Percentiles rank a stretch among this genome's conserved stretches.
Evolutionary conservation across 148 eudicot species (phyloP).

Genomic region (Euryodendron excelsum): DNA sequence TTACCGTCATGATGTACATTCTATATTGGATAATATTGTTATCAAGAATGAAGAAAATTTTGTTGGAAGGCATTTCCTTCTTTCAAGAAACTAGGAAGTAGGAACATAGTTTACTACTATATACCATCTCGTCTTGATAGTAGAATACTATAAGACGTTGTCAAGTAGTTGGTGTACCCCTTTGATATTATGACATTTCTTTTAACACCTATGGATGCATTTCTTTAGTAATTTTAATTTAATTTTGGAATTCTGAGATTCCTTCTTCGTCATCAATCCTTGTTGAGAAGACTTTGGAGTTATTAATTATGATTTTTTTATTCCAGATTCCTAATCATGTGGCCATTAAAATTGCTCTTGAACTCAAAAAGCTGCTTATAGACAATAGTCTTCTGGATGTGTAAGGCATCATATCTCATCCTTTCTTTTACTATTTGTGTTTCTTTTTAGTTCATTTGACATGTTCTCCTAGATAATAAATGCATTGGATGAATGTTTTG

Average conservation of each 20-base stretch:
- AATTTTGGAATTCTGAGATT: not conserved
- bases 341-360: slow-evolving; percentile 94
- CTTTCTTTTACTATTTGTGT: not conserved
- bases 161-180: too few species aligned
- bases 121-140: too few species aligned
- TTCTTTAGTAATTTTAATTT: not conserved
- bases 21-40: too few species aligned
- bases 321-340: slow-evolving; percentile 95
- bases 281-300: not conserved
- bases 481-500: slow-evolving; percentile 20
- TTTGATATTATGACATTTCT: not conserved
- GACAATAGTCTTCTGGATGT: slow-evolving; percentile 97
- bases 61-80: too few species aligned
- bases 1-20: too few species aligned
- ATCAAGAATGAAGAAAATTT: too few species aligned
- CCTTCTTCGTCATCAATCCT: not conserved
- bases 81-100: too few species aligned
- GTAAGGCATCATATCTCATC: slow-evolving; percentile 43
- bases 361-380: slow-evolving; percentile 86
- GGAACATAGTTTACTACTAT: too few species aligned
- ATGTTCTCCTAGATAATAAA: not conserved
- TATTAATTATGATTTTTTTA: not conserved
- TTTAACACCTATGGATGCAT: not conserved
- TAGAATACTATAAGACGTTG: too few species aligned
- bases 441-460: not conserved